Percentiles rank a stretch among this genome's conserved stretches.
Evolutionary conservation across 495 filamentous ascomycete species (phyloP).

Genomic region (Choiromyces venosus): DNA sequence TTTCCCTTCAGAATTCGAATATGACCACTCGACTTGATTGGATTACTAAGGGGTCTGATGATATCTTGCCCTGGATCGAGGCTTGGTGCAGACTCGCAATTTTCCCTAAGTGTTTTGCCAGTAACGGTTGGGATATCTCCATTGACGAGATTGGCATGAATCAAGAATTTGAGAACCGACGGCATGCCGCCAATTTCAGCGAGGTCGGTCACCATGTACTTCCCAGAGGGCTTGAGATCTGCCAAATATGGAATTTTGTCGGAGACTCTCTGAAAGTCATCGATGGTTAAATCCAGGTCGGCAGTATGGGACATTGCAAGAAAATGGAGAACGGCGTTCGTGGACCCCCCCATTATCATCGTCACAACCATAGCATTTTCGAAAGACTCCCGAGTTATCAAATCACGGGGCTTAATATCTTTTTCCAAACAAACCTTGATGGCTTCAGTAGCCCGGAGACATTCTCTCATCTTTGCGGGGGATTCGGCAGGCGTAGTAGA

Average conservation of each 20-base stretch:
- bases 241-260: constrained; percentile 90
- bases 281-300: constrained; percentile 71
- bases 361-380: constrained; percentile 91
- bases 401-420: constrained; percentile 76
- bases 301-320: constrained; percentile 92
- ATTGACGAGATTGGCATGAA: constrained; percentile 74
- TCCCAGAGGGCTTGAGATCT: constrained; percentile 82
- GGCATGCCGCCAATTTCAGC: constrained; percentile 89
- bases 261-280: constrained; percentile 82
- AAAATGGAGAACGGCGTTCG: constrained; percentile 90
- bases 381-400: constrained; percentile 78
- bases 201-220: constrained; percentile 91
- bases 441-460: constrained; percentile 74
- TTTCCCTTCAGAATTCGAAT: constrained; percentile 86
- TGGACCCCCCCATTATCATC: constrained; percentile 85
- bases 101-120: constrained; percentile 81
- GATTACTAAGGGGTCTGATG: constrained; percentile 72
- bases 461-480: constrained; percentile 88
- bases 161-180: constrained; percentile 83
- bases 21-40: constrained; percentile 85
- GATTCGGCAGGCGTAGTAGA: constrained; percentile 83
- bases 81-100: constrained; percentile 73
- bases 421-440: constrained; percentile 82
- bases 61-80: constrained; percentile 76
- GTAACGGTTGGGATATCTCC: constrained; percentile 86